Evolutionary conservation across 129 eudicot genomes (phyloP).

Genomic region (Flaveria brownii): DNA sequence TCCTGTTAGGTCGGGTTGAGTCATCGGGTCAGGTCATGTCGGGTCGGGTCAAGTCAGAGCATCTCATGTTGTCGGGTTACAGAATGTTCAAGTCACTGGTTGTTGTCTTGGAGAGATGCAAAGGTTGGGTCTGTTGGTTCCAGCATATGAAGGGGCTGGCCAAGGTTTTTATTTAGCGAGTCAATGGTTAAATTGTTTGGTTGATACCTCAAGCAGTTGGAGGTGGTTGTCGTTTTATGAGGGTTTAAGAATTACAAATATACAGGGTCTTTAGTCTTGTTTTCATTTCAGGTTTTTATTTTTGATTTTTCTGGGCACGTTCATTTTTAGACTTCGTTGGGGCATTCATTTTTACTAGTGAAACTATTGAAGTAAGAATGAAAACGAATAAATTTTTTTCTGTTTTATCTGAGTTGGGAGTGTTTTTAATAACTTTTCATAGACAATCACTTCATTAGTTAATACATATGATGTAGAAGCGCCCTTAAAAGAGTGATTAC

Average conservation of each 20-base stretch:
- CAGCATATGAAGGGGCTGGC: constrained; percentile 3
- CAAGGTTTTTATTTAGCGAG: constrained; percentile 10
- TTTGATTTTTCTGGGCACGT: background rate
- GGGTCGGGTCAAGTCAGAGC: constrained; percentile 12
- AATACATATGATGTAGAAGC: too few species aligned
- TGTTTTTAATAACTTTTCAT: too few species aligned
- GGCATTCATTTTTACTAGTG: background rate
- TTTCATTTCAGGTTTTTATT: background rate
- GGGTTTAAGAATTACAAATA: background rate
- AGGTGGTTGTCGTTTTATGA: background rate
- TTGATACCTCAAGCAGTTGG: background rate
- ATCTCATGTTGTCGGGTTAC: constrained; percentile 7
- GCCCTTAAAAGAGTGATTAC: too few species aligned
- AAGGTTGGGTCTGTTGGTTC: constrained; percentile 11
- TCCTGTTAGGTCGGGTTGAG: constrained; percentile 19
- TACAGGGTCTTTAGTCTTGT: background rate
- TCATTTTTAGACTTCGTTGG: background rate
- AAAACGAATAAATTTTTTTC: background rate
- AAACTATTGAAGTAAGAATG: background rate
- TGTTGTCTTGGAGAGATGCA: constrained; percentile 6
- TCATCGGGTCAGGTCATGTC: constrained; percentile 14
- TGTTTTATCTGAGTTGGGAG: background rate
- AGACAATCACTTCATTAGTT: too few species aligned
- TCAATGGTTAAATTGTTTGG: background rate
- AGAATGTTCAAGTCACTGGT: constrained; percentile 7